phyloP scores from a whole-genome alignment of 1,139 yeast genomes.

The Pneumocystis carinii region DNA sequence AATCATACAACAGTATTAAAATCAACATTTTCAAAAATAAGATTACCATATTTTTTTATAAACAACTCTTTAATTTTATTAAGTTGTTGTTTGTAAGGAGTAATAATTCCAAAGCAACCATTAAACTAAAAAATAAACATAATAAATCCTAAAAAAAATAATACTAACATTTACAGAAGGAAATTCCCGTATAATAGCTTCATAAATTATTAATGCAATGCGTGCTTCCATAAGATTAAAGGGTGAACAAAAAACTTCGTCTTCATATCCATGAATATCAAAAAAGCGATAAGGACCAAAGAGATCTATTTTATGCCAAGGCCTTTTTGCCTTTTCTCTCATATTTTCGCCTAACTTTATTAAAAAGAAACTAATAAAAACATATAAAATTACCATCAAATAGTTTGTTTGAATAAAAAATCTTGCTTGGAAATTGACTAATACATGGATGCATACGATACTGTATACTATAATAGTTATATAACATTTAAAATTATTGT shows the following conservation, averaged over 20 bases:
- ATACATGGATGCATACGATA: conserved; percentile 97
- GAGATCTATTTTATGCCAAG: conserved; percentile 50
- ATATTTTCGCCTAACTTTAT: conserved; percentile 36
- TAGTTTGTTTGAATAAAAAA: conserved; percentile 61
- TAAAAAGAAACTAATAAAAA: neutral
- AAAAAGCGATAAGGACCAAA: conserved; percentile 70
- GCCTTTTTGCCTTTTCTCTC: conserved; percentile 41
- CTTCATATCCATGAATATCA: conserved; percentile 52
- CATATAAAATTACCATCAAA: conserved; percentile 34
- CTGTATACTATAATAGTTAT: conserved; percentile 45
- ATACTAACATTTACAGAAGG: conserved; percentile 28
- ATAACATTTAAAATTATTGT: neutral
- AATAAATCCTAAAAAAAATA: neutral
- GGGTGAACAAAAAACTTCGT: conserved; percentile 51
- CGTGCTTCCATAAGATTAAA: conserved; percentile 56
- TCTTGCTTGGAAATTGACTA: conserved; percentile 68
- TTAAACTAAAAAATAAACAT: conserved; percentile 26
- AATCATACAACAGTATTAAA: conserved; percentile 63
- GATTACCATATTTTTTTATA: conserved; percentile 42
- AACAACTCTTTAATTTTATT: conserved; percentile 43
- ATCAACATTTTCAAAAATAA: conserved; percentile 53
- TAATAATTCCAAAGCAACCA: conserved; percentile 75
- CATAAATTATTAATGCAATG: conserved; percentile 57
- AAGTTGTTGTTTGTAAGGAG: conserved; percentile 89
- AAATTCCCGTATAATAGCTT: conserved; percentile 35